Evolutionary conservation across 2,329 filamentous ascomycete genomes (phyloP).

Genomic region (Hypoxylon sp.): DNA sequence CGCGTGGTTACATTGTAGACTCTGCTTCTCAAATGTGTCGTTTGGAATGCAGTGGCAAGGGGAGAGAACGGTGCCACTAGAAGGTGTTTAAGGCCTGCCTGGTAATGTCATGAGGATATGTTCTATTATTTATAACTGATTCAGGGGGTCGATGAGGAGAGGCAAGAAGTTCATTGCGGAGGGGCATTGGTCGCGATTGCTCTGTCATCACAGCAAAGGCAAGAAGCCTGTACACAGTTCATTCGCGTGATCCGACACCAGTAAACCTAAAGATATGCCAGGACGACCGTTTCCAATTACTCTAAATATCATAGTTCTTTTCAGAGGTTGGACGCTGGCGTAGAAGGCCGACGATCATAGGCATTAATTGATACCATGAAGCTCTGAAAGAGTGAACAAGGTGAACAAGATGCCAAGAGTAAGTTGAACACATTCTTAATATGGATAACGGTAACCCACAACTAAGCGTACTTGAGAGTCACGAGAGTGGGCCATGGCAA

Average conservation of each 20-base stretch:
- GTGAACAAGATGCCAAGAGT: not conserved
- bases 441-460: not conserved
- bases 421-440: not conserved
- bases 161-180: not conserved
- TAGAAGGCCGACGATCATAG: not conserved
- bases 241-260: not conserved
- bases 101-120: not conserved
- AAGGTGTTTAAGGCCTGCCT: not conserved
- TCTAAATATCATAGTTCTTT: too few relatives aligned
- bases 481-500: not conserved
- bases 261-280: not conserved
- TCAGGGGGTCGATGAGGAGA: not conserved
- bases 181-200: not conserved
- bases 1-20: not conserved
- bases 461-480: not conserved
- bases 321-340: not conserved
- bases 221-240: not conserved
- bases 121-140: not conserved
- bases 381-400: not conserved
- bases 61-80: not conserved
- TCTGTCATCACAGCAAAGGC: not conserved
- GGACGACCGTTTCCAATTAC: too few relatives aligned
- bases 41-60: not conserved
- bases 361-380: not conserved
- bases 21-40: not conserved